Evolutionary conservation across 139 green algal species (phyloP).

Genomic region (Raphidocelis subcapitata): DNA sequence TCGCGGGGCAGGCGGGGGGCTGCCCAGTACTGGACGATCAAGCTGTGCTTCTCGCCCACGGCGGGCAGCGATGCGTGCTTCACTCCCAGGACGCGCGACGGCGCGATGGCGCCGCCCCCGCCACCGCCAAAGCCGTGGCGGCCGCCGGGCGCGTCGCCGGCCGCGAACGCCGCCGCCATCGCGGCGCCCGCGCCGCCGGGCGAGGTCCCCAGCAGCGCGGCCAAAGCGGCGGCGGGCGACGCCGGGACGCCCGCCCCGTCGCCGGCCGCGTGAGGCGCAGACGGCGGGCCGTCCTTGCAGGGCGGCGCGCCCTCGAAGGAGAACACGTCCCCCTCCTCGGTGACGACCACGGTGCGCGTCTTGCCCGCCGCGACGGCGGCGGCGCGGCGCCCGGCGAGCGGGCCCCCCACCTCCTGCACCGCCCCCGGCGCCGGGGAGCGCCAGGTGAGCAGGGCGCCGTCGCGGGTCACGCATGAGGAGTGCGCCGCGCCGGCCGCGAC

Average conservation of each 20-base stretch:
- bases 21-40: slow-evolving; percentile 76
- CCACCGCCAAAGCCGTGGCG: neutral
- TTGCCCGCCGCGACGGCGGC: slow-evolving; percentile 82
- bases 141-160: neutral
- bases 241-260: neutral
- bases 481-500: slow-evolving; percentile 72
- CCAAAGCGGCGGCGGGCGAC: neutral
- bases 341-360: slow-evolving; percentile 80
- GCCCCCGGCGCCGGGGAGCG: slow-evolving; percentile 46
- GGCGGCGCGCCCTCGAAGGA: slow-evolving; percentile 71
- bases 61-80: slow-evolving; percentile 51
- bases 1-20: slow-evolving; percentile 40
- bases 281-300: neutral
- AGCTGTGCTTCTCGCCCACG: slow-evolving; percentile 91
- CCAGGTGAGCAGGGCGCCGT: slow-evolving; percentile 77
- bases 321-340: slow-evolving; percentile 76
- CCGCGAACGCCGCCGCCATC: neutral
- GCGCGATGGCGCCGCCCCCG: neutral
- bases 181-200: neutral
- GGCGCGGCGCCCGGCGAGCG: slow-evolving; percentile 58
- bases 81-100: slow-evolving; percentile 59
- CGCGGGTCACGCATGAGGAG: slow-evolving; percentile 58
- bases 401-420: slow-evolving; percentile 64
- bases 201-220: neutral
- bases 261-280: no score